phyloP scores from a whole-genome alignment of 2,329 filamentous ascomycete genomes.

The Colletotrichum magnum region DNA sequence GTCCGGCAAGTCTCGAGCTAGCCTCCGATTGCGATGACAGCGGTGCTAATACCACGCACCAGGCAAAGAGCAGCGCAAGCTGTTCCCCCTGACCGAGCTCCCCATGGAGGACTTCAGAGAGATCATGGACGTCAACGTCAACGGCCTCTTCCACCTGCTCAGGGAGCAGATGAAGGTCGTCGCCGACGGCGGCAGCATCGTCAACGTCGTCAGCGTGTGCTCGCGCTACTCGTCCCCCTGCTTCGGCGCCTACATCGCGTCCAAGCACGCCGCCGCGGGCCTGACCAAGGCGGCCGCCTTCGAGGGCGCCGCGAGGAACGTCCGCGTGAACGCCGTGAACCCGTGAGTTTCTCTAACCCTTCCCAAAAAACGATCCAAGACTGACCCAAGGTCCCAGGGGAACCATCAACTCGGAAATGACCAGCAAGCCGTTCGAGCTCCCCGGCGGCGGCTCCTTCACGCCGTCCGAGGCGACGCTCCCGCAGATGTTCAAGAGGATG shows the following conservation, averaged over 20 bases:
- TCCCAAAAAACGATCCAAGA: not conserved
- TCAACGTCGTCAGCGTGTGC: constrained; percentile 57
- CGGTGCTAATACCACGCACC: not conserved
- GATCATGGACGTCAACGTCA: constrained; percentile 42
- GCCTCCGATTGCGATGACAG: not conserved
- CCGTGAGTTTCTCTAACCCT: constrained; percentile 11
- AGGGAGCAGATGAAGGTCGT: constrained; percentile 44
- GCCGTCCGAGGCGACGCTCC: constrained; percentile 34
- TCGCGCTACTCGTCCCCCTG: constrained; percentile 45
- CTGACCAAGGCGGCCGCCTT: constrained; percentile 55
- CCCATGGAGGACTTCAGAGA: constrained; percentile 43
- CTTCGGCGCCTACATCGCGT: constrained; percentile 49
- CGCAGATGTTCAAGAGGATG: constrained; percentile 48
- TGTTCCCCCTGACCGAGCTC: constrained; percentile 43
- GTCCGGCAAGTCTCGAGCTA: not conserved
- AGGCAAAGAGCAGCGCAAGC: constrained; percentile 45
- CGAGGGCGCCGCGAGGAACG: constrained; percentile 50
- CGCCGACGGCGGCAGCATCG: constrained; percentile 57
- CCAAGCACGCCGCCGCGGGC: constrained; percentile 57
- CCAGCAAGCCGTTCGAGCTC: constrained; percentile 45
- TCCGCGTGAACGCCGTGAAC: constrained; percentile 43
- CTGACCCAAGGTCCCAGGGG: constrained; percentile 39
- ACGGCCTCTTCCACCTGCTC: constrained; percentile 43
- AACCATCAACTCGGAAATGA: constrained; percentile 48
- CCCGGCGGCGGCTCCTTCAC: constrained; percentile 37